Evolutionary conservation across 495 filamentous ascomycete species (phyloP).

Genomic region (Physcia stellaris): DNA sequence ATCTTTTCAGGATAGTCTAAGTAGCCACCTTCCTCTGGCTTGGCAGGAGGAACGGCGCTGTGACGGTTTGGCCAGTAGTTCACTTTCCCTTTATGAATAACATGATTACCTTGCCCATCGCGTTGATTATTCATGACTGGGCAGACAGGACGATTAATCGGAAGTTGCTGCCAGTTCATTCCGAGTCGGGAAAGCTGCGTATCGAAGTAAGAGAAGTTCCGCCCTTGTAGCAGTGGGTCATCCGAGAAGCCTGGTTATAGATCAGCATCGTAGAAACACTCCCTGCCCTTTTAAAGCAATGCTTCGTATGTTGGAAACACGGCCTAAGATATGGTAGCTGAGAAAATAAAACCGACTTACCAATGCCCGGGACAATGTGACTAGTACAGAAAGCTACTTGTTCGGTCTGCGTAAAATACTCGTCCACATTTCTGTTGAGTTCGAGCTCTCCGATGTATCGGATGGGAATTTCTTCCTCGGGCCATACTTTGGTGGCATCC

Average conservation of each 20-base stretch:
- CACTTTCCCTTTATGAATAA: constrained; percentile 52
- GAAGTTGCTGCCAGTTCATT: constrained; percentile 74
- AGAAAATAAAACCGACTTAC: too few relatives aligned
- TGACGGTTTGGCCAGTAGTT: constrained; percentile 89
- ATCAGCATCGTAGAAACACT: too few relatives aligned
- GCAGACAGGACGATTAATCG: constrained; percentile 67
- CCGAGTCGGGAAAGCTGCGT: constrained; percentile 76
- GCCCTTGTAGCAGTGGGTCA: too few relatives aligned
- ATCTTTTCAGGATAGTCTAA: constrained; percentile 52
- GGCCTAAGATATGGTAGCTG: too few relatives aligned
- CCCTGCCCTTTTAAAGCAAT: too few relatives aligned
- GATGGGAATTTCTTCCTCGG: constrained; percentile 68
- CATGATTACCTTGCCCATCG: constrained; percentile 39
- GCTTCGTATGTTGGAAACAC: too few relatives aligned
- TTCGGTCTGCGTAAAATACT: constrained; percentile 79
- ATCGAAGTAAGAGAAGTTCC: too few relatives aligned
- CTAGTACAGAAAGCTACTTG: constrained; percentile 71
- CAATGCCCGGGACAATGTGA: constrained; percentile 77
- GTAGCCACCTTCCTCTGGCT: constrained; percentile 47
- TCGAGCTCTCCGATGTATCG: constrained; percentile 70
- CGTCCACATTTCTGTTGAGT: constrained; percentile 71
- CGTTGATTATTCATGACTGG: constrained; percentile 73
- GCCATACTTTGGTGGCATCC: constrained; percentile 89
- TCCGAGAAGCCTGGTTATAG: too few relatives aligned
- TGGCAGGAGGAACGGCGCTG: constrained; percentile 46